Percentiles rank a stretch among this genome's conserved stretches.
phyloP scores from a whole-genome alignment of 2,329 filamentous ascomycete species.

The Alternaria viburni region DNA sequence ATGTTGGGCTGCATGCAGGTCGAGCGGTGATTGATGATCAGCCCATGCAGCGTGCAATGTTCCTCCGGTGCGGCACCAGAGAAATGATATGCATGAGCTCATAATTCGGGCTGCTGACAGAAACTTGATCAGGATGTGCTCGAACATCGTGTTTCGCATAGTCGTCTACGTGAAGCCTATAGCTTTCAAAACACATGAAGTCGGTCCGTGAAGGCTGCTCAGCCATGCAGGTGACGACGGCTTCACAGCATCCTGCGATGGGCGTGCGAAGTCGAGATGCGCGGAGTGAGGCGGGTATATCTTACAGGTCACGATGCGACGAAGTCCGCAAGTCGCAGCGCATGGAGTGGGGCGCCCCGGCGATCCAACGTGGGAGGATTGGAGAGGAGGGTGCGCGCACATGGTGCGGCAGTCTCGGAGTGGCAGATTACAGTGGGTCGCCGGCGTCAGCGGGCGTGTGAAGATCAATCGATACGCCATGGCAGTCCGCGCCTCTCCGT shows the following conservation, averaged over 20 bases:
- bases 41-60: neutral
- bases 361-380: neutral
- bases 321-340: neutral
- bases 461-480: slow-evolving; percentile 10
- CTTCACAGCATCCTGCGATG: neutral
- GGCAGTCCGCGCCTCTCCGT: slow-evolving; percentile 3
- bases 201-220: neutral
- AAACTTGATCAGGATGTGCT: neutral
- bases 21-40: neutral
- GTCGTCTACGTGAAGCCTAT: neutral
- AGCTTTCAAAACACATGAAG: neutral
- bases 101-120: neutral
- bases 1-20: neutral
- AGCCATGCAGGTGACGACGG: slow-evolving; percentile 2
- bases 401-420: slow-evolving; percentile 3
- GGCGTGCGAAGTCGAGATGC: neutral
- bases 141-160: neutral
- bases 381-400: neutral
- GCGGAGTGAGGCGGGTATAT: neutral
- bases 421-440: slow-evolving; percentile 6
- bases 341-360: neutral
- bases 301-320: neutral
- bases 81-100: neutral
- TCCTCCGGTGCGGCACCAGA: neutral
- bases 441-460: slow-evolving; percentile 9